phyloP scores from a whole-genome alignment of 2,329 filamentous ascomycete species.

The Botrytis squamosa region DNA sequence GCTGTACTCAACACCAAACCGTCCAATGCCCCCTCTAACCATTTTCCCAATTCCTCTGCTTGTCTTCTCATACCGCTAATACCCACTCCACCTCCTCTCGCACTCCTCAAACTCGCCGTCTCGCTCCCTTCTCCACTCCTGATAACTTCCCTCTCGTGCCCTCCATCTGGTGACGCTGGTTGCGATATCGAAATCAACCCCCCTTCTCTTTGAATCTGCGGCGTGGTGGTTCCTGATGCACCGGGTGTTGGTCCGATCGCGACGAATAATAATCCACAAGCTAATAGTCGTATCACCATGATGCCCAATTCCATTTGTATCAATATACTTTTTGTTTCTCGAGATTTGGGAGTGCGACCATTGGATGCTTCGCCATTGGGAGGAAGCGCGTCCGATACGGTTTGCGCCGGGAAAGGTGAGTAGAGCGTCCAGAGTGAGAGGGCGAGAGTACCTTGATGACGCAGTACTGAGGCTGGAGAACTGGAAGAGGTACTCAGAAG shows the following conservation, averaged over 20 bases:
- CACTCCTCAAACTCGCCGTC: conserved; percentile 18
- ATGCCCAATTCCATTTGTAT: conserved; percentile 56
- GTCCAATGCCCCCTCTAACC: conserved; percentile 16
- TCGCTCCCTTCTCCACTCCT: conserved; percentile 11
- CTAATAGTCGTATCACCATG: conserved; percentile 56
- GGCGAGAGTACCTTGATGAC: conserved; percentile 63
- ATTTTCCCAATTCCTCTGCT: conserved; percentile 15
- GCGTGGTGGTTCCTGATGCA: background rate
- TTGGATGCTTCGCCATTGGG: conserved; percentile 11
- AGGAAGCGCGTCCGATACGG: conserved; percentile 22
- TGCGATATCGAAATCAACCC: conserved; percentile 9
- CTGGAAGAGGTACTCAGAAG: conserved; percentile 61
- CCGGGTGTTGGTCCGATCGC: conserved; percentile 52
- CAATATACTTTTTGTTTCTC: conserved; percentile 33
- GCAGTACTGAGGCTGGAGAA: conserved; percentile 55
- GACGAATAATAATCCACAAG: conserved; percentile 61
- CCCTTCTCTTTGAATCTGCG: conserved; percentile 7
- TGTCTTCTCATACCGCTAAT: conserved; percentile 20
- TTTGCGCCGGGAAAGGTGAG: conserved; percentile 41
- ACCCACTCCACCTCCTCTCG: conserved; percentile 7
- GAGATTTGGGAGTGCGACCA: conserved; percentile 21
- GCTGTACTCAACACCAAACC: conserved; percentile 4
- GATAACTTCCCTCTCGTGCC: background rate
- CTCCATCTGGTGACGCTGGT: background rate
- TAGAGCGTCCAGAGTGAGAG: conserved; percentile 61